phyloP scores from a whole-genome alignment of 768 basidiomycete genomes.

The Serpula lacrymans region DNA sequence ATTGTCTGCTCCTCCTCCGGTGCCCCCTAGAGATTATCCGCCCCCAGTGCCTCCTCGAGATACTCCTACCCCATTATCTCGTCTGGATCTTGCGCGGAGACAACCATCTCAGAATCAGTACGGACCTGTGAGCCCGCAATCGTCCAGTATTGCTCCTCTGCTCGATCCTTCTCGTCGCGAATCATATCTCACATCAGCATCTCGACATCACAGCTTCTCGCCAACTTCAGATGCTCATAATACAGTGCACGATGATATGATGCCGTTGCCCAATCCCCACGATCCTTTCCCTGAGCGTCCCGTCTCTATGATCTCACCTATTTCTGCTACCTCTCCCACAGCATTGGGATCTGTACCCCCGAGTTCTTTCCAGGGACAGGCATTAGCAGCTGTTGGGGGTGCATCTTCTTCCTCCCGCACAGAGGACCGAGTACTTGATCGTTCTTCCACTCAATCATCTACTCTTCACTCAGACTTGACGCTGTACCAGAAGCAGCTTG shows the following conservation, averaged over 20 bases:
- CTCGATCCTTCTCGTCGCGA: conserved; percentile 1
- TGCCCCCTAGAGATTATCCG: background rate
- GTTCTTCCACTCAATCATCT: no score
- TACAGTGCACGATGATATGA: background rate
- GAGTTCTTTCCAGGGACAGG: no score
- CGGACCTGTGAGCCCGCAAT: background rate
- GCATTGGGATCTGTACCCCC: no score
- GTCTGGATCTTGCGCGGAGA: background rate
- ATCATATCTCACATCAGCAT: conserved; percentile 3
- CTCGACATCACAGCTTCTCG: conserved; percentile 6
- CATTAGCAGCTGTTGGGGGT: background rate
- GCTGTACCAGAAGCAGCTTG: conserved; percentile 9
- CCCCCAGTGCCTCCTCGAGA: conserved; percentile 1
- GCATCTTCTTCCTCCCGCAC: no score
- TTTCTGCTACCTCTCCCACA: background rate
- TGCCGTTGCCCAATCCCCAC: conserved; percentile 8
- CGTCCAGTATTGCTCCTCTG: conserved; percentile 1
- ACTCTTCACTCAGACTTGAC: conserved; percentile 7
- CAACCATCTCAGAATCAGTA: background rate
- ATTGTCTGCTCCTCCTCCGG: background rate
- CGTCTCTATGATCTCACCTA: background rate
- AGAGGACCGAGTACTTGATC: no score
- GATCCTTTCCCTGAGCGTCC: conserved; percentile 7
- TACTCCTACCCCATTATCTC: no score
- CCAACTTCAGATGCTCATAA: background rate